Percentiles rank a stretch among this genome's conserved stretches.
Evolutionary conservation across 129 eudicot genomes (phyloP).

Genomic region (Silybum marianum): DNA sequence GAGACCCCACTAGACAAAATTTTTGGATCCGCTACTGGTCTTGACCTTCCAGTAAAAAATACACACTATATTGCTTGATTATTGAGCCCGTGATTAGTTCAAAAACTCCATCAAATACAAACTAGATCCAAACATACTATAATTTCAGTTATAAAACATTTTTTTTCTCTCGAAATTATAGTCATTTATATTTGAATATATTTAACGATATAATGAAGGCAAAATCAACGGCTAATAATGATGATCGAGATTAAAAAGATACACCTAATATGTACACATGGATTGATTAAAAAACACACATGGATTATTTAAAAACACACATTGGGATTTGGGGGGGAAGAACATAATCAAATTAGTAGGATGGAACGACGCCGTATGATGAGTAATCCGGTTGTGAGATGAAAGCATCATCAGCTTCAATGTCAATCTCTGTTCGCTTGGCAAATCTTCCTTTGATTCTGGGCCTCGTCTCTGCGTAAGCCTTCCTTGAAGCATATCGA

Average conservation of each 20-base stretch:
- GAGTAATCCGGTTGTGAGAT: conserved; percentile 41
- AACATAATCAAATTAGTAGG: conserved; percentile 36
- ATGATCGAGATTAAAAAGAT: conserved; percentile 19
- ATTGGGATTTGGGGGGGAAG: neutral
- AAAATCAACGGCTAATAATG: neutral
- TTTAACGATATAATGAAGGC: neutral
- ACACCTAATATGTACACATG: conserved; percentile 19
- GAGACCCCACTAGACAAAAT: too few species aligned
- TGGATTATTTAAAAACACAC: conserved; percentile 19
- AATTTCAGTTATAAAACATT: too few species aligned
- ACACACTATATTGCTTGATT: too few species aligned
- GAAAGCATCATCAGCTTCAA: conserved; percentile 55
- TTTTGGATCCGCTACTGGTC: too few species aligned
- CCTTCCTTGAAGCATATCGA: conserved; percentile 82
- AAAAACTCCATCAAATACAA: neutral
- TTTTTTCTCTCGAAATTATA: too few species aligned
- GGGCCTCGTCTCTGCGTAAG: conserved; percentile 89
- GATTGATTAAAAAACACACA: neutral
- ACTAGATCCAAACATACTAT: too few species aligned
- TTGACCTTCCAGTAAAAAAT: too few species aligned
- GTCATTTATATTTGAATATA: neutral
- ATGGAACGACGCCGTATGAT: conserved; percentile 78
- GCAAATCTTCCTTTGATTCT: conserved; percentile 88
- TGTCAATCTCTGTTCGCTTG: conserved; percentile 66
- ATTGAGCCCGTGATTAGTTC: neutral